Base-by-base conservation (phyloP, 2,329 filamentous ascomycete genomes). In the Orbilia oligospora region DNA sequence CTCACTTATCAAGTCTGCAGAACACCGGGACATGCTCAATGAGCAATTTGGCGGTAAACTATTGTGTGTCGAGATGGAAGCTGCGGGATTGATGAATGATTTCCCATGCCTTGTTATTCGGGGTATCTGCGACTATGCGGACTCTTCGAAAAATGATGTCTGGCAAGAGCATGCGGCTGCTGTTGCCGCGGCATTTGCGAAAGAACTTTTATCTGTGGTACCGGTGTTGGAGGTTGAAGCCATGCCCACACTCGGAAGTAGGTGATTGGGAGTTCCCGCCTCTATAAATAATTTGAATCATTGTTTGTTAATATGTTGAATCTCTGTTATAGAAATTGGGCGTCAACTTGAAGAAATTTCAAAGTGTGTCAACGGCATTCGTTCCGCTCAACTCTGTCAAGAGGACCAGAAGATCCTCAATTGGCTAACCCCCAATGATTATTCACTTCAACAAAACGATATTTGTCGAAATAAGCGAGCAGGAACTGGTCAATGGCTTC, bases 401-500 rank as follows among this genome's bases (percentile, higher is more conserved):
- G 33, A 71, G 16, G 69, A 71, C 33, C 12, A 41, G 1, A 30
- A 48, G 16, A 36, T 71, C 16, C 58, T 71, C 12, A 22, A 71
- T 20, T 71, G 69, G 56, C 46, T 71, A 9, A 65, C 69, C 12
- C 30, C 30, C 2, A 4, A 16, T 38, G 36, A 38, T 14, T 38
- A 38, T 38, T 38, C 36, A 38, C 36, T 9, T n/a, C 30, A 65
- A 38, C 69, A 71, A 1, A 71, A n/a, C 69, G 56, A 64, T 8
- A 20, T 44, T 36, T 46, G 44, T 30, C 2, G 24, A 27, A 56
- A 20, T 14, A 48, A 61, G 24, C 46, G 56, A n/a, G 56, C 46
- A 24, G 58, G 38, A 24, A 71, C 30, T 10, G 56, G 69, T 3
- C n/a, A 84, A 64, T 88, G 87, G 87, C 82, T 89, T 5, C 80